A percentile compares a stretch with the other conserved stretches of the same genome.
Conservation (phyloP, 192 early-diverging fungal genomes). For the Linnemannia exigua region DNA sequence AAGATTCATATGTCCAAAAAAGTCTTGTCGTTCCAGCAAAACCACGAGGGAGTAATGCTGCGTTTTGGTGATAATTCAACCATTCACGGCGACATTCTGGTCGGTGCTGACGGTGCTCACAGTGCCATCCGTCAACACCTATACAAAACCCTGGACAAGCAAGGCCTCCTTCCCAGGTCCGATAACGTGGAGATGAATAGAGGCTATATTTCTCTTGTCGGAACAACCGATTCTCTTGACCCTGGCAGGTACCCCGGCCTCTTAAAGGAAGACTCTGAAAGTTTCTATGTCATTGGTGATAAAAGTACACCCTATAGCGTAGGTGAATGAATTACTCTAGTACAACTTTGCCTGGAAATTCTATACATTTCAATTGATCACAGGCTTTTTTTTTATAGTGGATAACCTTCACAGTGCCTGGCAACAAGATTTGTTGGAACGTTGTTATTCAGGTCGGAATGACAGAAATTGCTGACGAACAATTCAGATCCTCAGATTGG, state of each 20-base stretch:
- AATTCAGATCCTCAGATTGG: background rate
- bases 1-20: slow-evolving; percentile 17
- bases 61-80: background rate
- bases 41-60: background rate
- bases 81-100: slow-evolving; percentile 18
- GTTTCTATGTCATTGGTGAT: background rate
- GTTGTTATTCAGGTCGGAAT: background rate
- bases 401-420: background rate
- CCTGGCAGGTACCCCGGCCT: slow-evolving; percentile 1
- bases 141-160: slow-evolving; percentile 6
- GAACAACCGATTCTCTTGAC: slow-evolving; percentile 7
- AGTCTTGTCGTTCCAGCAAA: background rate
- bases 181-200: background rate
- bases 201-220: slow-evolving; percentile 5
- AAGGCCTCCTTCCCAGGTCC: background rate
- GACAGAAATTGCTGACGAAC: background rate
- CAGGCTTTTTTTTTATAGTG: too few species aligned
- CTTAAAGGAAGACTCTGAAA: background rate
- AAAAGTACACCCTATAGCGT: background rate
- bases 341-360: too few species aligned
- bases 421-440: background rate
- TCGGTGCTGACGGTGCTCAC: slow-evolving; percentile 27
- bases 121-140: slow-evolving; percentile 7
- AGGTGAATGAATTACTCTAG: too few species aligned
- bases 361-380: too few species aligned